Evolutionary conservation across 2,329 filamentous ascomycete species (phyloP), one percentile per base, ranked within the genome.

Genomic region (Aspergillus versicolor): DNA sequence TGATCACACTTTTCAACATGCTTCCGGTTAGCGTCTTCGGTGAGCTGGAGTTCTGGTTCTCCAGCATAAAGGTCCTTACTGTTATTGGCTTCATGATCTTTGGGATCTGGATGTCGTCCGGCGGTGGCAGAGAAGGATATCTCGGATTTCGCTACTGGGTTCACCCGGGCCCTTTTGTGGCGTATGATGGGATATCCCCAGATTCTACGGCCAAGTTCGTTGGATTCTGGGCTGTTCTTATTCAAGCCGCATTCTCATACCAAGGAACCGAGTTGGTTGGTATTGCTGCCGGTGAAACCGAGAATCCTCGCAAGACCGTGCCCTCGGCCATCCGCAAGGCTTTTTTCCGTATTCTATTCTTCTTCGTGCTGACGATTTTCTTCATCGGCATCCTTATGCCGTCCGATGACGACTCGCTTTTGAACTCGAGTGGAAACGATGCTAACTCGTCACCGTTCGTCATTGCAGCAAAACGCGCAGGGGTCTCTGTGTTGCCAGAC

Each of bases 41-140:
- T 40, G 88, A 92, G 68, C 78, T 90, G 27, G 90, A 93, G 70
- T 90, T 92, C 74, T 91, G 87, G 83, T 86, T 92, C 64, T 86
- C 88, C 5, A 84, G 81, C 56, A 85, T 93, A 78, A 93, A 93
- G 73, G 88, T 92, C 55, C 67, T 91, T 51, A 90, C 88, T 27
- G 84, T 92, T 41, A 54, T 90, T 40, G 88, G 88, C 38, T 90
- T 92, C 78, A 82, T 90, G 77, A 86, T 92, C 68, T 90, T 92
- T 65, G 86, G 82, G 62, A 88, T 92, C 64, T 89, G 87, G 73
- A 82, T 92, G 73, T 91, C 67, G 88, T 87, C 2, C 89, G 89
- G 47, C 88, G 79, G 4, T 86, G 89, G 17, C 68, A 84, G 9
- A 13, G 79, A 90, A 61, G 87, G 87, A 15, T 87, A 88, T 66